Evolutionary conservation across 805 yeast species (phyloP).

Genomic region (Saturnispora dispora): DNA sequence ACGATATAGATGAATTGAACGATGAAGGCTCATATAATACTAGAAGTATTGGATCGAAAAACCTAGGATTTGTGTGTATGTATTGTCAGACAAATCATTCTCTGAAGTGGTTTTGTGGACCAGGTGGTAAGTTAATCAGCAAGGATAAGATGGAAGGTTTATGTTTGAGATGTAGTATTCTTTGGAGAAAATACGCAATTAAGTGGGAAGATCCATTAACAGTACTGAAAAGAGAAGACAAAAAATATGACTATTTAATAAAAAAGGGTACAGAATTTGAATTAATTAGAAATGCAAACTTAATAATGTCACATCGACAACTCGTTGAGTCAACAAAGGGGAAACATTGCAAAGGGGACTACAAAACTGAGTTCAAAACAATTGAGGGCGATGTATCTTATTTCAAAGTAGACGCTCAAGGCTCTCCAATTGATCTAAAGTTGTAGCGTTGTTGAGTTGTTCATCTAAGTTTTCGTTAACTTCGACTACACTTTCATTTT

Average conservation of each 20-base stretch:
- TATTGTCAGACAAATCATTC: conserved; percentile 56
- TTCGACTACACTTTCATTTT: conserved; percentile 29
- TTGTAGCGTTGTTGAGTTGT: conserved; percentile 5
- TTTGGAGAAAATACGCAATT: conserved; percentile 88
- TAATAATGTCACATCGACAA: conserved; percentile 43
- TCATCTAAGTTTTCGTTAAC: conserved; percentile 20
- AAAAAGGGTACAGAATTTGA: conserved; percentile 59
- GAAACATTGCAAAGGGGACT: background rate
- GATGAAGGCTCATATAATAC: conserved; percentile 68
- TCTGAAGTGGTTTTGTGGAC: conserved; percentile 58
- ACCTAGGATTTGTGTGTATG: conserved; percentile 50
- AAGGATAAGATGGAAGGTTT: conserved; percentile 44
- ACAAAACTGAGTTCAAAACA: conserved; percentile 10
- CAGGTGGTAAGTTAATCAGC: conserved; percentile 43
- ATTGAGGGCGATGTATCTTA: conserved; percentile 11
- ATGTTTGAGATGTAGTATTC: conserved; percentile 77
- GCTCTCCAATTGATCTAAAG: conserved; percentile 7
- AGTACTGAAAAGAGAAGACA: conserved; percentile 40
- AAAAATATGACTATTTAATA: conserved; percentile 28
- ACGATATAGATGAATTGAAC: conserved; percentile 39
- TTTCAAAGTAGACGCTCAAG: conserved; percentile 1
- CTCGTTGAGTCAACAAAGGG: conserved; percentile 18
- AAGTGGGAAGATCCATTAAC: conserved; percentile 76
- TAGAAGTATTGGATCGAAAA: conserved; percentile 34
- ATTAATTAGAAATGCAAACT: conserved; percentile 50